A percentile compares a stretch with the other conserved stretches of the same genome.
Conservation (phyloP, 352 stramenopile genomes). For the Phytophthora ohioensis region DNA sequence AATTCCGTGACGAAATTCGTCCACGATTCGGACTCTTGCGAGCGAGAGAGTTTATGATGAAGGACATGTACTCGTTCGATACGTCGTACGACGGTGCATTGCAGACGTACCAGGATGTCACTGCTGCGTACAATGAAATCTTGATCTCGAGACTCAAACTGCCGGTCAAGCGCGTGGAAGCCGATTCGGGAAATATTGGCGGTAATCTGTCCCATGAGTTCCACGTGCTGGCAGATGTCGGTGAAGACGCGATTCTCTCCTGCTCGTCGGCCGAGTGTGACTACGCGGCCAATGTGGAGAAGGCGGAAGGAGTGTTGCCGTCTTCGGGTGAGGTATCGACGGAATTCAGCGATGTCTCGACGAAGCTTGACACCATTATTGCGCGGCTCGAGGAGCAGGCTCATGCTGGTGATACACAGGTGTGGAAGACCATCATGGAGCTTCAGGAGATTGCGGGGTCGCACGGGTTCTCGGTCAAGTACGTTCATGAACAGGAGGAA, state of each 20-base stretch:
- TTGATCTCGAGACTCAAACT: constrained; percentile 71
- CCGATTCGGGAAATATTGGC: constrained; percentile 89
- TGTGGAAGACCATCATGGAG: constrained; percentile 49
- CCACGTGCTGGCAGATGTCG: constrained; percentile 83
- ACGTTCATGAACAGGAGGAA: constrained; percentile 43
- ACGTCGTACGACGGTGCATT: constrained; percentile 62
- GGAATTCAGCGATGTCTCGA: constrained; percentile 16
- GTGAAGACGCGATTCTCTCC: constrained; percentile 85
- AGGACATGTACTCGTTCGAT: constrained; percentile 94
- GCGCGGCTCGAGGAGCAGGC: constrained; percentile 30
- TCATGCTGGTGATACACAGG: constrained; percentile 11
- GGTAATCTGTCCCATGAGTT: constrained; percentile 92
- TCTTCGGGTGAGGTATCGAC: background rate
- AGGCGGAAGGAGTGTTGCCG: constrained; percentile 60
- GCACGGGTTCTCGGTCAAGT: constrained; percentile 42
- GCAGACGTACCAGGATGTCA: constrained; percentile 84
- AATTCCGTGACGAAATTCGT: constrained; percentile 91
- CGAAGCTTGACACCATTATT: constrained; percentile 30
- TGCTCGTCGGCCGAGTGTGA: constrained; percentile 62
- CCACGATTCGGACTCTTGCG: constrained; percentile 86
- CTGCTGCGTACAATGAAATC: constrained; percentile 81
- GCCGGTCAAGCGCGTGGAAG: constrained; percentile 81
- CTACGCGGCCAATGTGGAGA: constrained; percentile 92
- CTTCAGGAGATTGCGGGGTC: constrained; percentile 33
- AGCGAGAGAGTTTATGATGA: constrained; percentile 92